phyloP scores from a whole-genome alignment of 768 basidiomycete species.

The Heimioporus sp. region DNA sequence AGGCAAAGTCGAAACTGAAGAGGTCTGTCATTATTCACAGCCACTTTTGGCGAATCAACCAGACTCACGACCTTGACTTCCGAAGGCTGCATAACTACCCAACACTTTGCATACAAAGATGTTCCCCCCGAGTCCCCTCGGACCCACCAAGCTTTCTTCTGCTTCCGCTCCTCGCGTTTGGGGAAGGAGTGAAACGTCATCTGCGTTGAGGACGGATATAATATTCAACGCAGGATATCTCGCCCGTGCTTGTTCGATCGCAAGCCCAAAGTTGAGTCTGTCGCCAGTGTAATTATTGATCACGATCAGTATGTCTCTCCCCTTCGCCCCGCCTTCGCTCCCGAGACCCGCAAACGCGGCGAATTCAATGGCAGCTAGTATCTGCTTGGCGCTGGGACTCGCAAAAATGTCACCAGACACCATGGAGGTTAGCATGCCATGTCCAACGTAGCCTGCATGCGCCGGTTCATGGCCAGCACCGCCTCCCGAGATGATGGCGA shows the following conservation, averaged over 20 bases:
- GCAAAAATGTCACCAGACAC: conserved; percentile 66
- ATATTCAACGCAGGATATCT: conserved; percentile 33
- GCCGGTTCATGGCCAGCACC: conserved; percentile 63
- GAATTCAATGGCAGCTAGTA: conserved; percentile 46
- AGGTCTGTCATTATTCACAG: not conserved
- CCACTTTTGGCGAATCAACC: conserved; percentile 16
- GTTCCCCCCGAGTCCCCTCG: conserved; percentile 47
- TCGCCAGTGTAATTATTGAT: conserved; percentile 44
- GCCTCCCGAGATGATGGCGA: conserved; percentile 48
- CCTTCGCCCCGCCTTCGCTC: not conserved
- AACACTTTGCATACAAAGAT: conserved; percentile 57
- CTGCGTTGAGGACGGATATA: conserved; percentile 49
- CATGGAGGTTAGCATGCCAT: conserved; percentile 53
- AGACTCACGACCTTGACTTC: conserved; percentile 36
- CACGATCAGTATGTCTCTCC: conserved; percentile 33
- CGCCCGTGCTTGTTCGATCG: conserved; percentile 48
- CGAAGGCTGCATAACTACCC: conserved; percentile 30
- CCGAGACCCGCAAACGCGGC: conserved; percentile 37
- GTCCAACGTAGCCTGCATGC: conserved; percentile 54
- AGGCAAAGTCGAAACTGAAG: not conserved
- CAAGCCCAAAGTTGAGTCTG: conserved; percentile 57
- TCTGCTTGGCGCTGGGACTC: conserved; percentile 58
- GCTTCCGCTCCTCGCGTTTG: conserved; percentile 4
- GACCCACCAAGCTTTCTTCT: conserved; percentile 39
- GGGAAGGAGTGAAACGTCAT: conserved; percentile 49